phyloP scores from a whole-genome alignment of 2,329 filamentous ascomycete genomes.

The Talaromyces sp. region DNA sequence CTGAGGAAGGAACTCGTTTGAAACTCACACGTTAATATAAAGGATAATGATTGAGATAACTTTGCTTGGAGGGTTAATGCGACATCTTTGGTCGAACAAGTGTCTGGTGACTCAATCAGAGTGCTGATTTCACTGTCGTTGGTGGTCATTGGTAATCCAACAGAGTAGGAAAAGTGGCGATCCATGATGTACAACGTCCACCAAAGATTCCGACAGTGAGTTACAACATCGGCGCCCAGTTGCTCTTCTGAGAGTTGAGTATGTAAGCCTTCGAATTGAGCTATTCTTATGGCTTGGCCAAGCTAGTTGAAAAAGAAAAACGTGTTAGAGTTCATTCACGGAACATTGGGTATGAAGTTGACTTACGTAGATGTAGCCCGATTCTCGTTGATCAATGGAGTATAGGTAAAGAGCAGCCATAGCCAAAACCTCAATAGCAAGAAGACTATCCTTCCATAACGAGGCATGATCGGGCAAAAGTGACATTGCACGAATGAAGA shows the following conservation, averaged over 20 bases:
- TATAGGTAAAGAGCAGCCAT: slow-evolving; percentile 44
- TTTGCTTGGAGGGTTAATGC: slow-evolving; percentile 41
- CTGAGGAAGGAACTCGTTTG: not conserved
- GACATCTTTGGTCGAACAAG: slow-evolving; percentile 31
- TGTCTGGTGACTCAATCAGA: slow-evolving; percentile 27
- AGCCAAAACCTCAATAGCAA: slow-evolving; percentile 43
- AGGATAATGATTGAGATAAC: slow-evolving; percentile 39
- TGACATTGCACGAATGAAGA: slow-evolving; percentile 31
- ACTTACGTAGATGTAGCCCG: slow-evolving; percentile 34
- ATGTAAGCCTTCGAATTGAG: slow-evolving; percentile 45
- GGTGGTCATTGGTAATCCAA: slow-evolving; percentile 43
- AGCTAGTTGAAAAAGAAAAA: slow-evolving; percentile 28
- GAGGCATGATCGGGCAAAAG: slow-evolving; percentile 39
- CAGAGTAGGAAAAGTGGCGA: slow-evolving; percentile 43
- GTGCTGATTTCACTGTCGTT: slow-evolving; percentile 46
- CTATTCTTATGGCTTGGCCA: slow-evolving; percentile 45
- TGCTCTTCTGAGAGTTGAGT: slow-evolving; percentile 43
- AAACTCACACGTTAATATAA: slow-evolving; percentile 40
- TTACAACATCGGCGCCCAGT: slow-evolving; percentile 35
- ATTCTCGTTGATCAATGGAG: slow-evolving; percentile 42
- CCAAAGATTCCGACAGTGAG: slow-evolving; percentile 43
- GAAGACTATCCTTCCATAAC: slow-evolving; percentile 42
- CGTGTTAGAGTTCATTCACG: no score
- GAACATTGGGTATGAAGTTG: no score
- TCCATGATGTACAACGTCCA: slow-evolving; percentile 49